Percentiles rank a stretch among this genome's conserved stretches.
These are phyloP conservation scores for Penicillium freii DNA, from an alignment of 2,329 filamentous ascomycete genomes.

Conservation along the genomic window DNA sequence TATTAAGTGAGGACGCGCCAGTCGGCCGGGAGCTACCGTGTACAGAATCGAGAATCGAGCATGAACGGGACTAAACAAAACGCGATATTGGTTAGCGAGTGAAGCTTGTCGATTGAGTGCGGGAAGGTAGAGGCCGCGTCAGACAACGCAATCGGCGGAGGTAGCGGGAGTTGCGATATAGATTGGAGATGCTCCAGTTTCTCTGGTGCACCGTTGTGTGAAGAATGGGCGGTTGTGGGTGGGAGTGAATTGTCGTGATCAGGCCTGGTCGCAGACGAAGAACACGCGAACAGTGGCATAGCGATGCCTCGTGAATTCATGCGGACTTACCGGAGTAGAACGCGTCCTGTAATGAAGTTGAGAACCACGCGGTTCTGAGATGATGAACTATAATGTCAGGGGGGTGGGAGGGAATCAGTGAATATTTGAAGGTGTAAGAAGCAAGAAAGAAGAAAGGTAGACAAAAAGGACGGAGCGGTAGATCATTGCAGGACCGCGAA, in stretches of 20 bases:
- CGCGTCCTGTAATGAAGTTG: conserved; percentile 4
- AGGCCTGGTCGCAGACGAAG: conserved; percentile 7
- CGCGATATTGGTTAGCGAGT: conserved; percentile 19
- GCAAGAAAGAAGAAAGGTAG: conserved; percentile 19
- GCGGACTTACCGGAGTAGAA: conserved; percentile 15
- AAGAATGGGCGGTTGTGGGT: not conserved
- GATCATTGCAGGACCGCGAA: conserved; percentile 32
- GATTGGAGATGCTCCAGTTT: conserved; percentile 1
- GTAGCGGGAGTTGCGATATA: not conserved
- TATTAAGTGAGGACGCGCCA: conserved; percentile 21
- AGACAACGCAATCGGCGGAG: not conserved
- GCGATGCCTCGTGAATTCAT: not conserved
- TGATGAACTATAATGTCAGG: not conserved
- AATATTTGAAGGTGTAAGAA: conserved; percentile 10
- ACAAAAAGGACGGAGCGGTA: conserved; percentile 41
- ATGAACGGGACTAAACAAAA: conserved; percentile 20
- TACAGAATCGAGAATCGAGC: conserved; percentile 12
- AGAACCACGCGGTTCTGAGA: not conserved
- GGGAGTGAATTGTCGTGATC: not conserved
- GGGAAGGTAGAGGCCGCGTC: conserved; percentile 5
- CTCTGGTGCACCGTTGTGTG: not conserved
- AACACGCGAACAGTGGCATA: conserved; percentile 3
- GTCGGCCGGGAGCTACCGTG: conserved; percentile 26
- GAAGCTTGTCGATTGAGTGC: conserved; percentile 1
- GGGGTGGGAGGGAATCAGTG: not conserved